A percentile compares a stretch with the other conserved stretches of the same genome.
These are phyloP conservation scores for Chalara sp. DNA, from an alignment of 2,329 filamentous ascomycete species.

Conservation along the genomic window DNA sequence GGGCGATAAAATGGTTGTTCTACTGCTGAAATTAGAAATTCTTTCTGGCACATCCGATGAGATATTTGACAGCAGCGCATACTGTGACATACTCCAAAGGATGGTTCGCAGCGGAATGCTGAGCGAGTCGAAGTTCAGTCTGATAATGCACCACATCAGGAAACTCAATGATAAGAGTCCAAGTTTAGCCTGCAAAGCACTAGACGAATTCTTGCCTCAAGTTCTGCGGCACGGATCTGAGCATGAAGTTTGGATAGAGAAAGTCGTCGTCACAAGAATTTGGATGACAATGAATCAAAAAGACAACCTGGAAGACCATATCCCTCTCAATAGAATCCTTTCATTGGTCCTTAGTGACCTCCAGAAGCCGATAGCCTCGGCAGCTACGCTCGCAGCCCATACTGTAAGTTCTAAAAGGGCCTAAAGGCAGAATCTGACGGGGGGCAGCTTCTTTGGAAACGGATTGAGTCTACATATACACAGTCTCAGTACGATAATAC, in stretches of 20 bases:
- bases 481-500: slow-evolving; percentile 46
- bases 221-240: slow-evolving; percentile 40
- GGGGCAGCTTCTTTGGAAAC: slow-evolving; percentile 72
- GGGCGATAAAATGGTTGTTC: slow-evolving; percentile 57
- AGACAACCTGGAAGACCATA: slow-evolving; percentile 28
- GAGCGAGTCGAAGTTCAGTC: slow-evolving; percentile 56
- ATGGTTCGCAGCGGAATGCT: slow-evolving; percentile 56
- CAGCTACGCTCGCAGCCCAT: slow-evolving; percentile 60
- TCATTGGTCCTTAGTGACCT: slow-evolving; percentile 40
- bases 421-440: slow-evolving; percentile 8
- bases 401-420: slow-evolving; percentile 40
- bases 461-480: slow-evolving; percentile 52
- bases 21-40: slow-evolving; percentile 63
- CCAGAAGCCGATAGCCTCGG: slow-evolving; percentile 43
- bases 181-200: slow-evolving; percentile 38
- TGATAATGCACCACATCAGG: slow-evolving; percentile 61
- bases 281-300: slow-evolving; percentile 54
- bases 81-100: slow-evolving; percentile 46
- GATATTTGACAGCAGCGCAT: slow-evolving; percentile 41
- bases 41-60: slow-evolving; percentile 43
- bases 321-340: slow-evolving; percentile 35
- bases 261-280: slow-evolving; percentile 58
- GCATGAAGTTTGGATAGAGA: slow-evolving; percentile 58
- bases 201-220: slow-evolving; percentile 59
- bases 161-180: slow-evolving; percentile 52